A percentile compares a stretch with the other conserved stretches of the same genome.
Evolutionary conservation across 306 rosid species (phyloP).

Genomic region (Leucaena leucocephala): DNA sequence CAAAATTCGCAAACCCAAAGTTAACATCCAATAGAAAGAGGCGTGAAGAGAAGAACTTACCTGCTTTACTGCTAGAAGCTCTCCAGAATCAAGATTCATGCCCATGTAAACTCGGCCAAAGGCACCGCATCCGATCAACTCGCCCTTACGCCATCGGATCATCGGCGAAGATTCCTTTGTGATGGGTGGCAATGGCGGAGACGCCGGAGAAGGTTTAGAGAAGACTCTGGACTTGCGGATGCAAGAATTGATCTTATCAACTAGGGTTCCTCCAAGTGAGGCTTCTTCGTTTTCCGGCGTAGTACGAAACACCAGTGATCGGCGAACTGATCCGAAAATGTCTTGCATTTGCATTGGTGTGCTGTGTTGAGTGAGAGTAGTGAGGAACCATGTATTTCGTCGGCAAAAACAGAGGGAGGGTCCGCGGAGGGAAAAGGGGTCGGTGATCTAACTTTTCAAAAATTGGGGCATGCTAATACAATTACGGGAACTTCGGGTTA

Average conservation of each 20-base stretch:
- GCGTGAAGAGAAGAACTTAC: conserved; percentile 38
- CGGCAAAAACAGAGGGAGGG: conserved; percentile 34
- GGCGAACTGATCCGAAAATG: conserved; percentile 93
- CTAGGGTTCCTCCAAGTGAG: conserved; percentile 67
- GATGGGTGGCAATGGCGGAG: conserved; percentile 45
- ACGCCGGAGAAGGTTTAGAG: conserved; percentile 60
- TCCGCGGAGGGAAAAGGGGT: conserved; percentile 56
- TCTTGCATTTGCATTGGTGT: conserved; percentile 69
- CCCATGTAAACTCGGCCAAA: conserved; percentile 99
- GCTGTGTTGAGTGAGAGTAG: background rate
- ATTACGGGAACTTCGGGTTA: background rate
- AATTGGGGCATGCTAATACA: conserved; percentile 7
- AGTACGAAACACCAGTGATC: conserved; percentile 89
- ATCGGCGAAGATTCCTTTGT: conserved; percentile 52
- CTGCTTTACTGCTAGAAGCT: conserved; percentile 98
- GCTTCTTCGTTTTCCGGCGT: conserved; percentile 64
- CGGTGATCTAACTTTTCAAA: conserved; percentile 52
- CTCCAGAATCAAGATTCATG: conserved; percentile 99
- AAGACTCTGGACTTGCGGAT: conserved; percentile 87
- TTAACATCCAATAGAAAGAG: background rate
- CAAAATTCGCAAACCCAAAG: background rate
- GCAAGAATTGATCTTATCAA: conserved; percentile 73
- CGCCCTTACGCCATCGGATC: conserved; percentile 99
- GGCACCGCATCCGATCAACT: conserved; percentile 97
- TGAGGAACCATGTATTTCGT: conserved; percentile 38